These are phyloP conservation scores for Mucor piriformis DNA, from an alignment of 371 early-diverging fungal genomes.

Conservation along the genomic window DNA sequence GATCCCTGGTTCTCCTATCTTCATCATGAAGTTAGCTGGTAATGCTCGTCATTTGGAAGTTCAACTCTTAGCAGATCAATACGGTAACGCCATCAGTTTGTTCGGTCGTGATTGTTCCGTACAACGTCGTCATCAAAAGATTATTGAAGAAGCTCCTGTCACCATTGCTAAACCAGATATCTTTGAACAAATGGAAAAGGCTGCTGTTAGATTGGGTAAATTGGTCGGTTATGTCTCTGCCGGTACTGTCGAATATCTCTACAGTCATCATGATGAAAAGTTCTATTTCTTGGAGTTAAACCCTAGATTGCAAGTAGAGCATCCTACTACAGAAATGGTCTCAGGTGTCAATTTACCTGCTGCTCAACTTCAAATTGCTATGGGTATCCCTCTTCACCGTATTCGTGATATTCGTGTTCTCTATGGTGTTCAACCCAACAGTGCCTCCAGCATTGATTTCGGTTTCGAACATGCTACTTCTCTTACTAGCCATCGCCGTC, in stretches of 20 bases:
- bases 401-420: slow-evolving; percentile 95
- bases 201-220: slow-evolving; percentile 94
- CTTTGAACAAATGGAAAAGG: slow-evolving; percentile 91
- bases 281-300: slow-evolving; percentile 98
- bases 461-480: slow-evolving; percentile 81
- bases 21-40: slow-evolving; percentile 95
- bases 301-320: slow-evolving; percentile 99
- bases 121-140: slow-evolving; percentile 98
- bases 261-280: slow-evolving; percentile 80
- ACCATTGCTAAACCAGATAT: slow-evolving; percentile 85
- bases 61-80: slow-evolving; percentile 94
- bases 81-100: slow-evolving; percentile 96
- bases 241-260: slow-evolving; percentile 98
- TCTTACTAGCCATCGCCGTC: slow-evolving; percentile 83
- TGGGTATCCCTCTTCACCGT: slow-evolving; percentile 95
- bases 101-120: slow-evolving; percentile 99
- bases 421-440: slow-evolving; percentile 85
- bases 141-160: slow-evolving; percentile 96
- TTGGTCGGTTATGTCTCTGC: slow-evolving; percentile 95
- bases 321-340: slow-evolving; percentile 99
- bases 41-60: slow-evolving; percentile 98
- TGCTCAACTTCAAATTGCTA: slow-evolving; percentile 96
- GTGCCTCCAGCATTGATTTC: slow-evolving; percentile 91
- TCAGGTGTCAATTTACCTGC: slow-evolving; percentile 98
- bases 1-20: slow-evolving; percentile 96